Conservation (phyloP, 352 stramenopile genomes). For the Globisporangium cystogenes region DNA sequence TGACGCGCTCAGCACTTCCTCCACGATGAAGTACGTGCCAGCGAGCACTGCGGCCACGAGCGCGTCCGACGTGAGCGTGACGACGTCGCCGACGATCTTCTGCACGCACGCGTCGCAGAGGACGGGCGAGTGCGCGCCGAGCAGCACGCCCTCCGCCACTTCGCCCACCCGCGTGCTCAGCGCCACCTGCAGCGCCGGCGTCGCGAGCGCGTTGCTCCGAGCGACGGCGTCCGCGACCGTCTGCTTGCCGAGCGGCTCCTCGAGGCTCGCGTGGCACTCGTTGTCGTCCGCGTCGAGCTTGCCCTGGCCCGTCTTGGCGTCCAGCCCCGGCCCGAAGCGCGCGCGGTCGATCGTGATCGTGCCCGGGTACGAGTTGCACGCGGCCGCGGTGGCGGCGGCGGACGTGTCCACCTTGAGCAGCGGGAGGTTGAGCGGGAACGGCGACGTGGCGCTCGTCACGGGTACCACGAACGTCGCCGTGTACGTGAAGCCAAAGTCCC, state of each 20-base stretch:
- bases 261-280: conserved; percentile 41
- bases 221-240: conserved; percentile 33
- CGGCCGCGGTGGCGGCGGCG: conserved; percentile 12
- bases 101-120: conserved; percentile 60
- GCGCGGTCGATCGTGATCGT: conserved; percentile 22
- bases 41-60: conserved; percentile 15
- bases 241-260: conserved; percentile 34
- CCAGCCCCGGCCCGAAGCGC: conserved; percentile 48
- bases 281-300: conserved; percentile 46
- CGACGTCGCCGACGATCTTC: conserved; percentile 24
- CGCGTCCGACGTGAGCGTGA: conserved; percentile 37
- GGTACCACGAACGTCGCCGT: conserved; percentile 40
- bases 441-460: conserved; percentile 24
- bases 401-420: conserved; percentile 23
- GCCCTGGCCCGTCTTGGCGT: conserved; percentile 40
- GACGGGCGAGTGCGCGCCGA: conserved; percentile 24
- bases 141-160: conserved; percentile 21
- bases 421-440: conserved; percentile 36
- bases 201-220: conserved; percentile 20
- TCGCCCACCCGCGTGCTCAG: conserved; percentile 21
- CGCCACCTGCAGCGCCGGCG: conserved; percentile 37
- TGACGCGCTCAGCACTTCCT: conserved; percentile 25
- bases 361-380: conserved; percentile 28
- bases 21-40: conserved; percentile 56
- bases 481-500: conserved; percentile 75